phyloP scores from a whole-genome alignment of 2,329 filamentous ascomycete species.

The Paracorniculantispora psalliotae region DNA sequence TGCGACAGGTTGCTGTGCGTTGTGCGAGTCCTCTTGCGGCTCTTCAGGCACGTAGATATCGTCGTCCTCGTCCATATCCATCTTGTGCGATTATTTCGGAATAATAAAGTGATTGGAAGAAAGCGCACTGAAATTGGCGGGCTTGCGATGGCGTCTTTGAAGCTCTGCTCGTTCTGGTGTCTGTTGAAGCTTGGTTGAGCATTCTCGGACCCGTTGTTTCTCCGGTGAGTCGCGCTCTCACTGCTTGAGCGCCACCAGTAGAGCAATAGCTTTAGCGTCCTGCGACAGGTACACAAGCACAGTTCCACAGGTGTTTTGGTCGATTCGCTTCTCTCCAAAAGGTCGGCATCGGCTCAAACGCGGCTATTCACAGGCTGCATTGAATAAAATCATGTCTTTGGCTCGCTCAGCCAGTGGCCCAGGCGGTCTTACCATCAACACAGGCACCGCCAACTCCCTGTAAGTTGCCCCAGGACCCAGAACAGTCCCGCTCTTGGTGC shows the following conservation, averaged over 20 bases:
- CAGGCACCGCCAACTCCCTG: constrained; percentile 51
- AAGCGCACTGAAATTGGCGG: not conserved
- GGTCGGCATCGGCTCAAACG: constrained; percentile 10
- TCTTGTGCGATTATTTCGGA: constrained; percentile 27
- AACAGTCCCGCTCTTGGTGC: constrained; percentile 13
- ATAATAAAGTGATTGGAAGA: not conserved
- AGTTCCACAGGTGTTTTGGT: constrained; percentile 9
- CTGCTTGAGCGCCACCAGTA: too few relatives aligned
- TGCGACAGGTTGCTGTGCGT: constrained; percentile 25
- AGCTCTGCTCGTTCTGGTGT: not conserved
- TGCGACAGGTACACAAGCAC: not conserved
- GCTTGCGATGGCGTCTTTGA: not conserved
- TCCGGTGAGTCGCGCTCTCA: constrained; percentile 6
- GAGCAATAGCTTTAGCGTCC: not conserved
- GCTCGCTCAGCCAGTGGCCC: constrained; percentile 56
- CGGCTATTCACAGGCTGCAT: constrained; percentile 9
- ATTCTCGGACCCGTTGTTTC: constrained; percentile 4
- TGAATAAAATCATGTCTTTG: constrained; percentile 38
- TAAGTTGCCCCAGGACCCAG: constrained; percentile 21
- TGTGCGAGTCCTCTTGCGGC: constrained; percentile 33
- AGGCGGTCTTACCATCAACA: constrained; percentile 59
- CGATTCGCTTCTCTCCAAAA: constrained; percentile 1
- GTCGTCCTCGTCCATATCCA: constrained; percentile 65
- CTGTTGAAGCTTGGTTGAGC: not conserved
- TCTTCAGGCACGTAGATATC: constrained; percentile 63